Base-by-base conservation (phyloP, 2,329 filamentous ascomycete genomes). In the Lecanicillium sp. region DNA sequence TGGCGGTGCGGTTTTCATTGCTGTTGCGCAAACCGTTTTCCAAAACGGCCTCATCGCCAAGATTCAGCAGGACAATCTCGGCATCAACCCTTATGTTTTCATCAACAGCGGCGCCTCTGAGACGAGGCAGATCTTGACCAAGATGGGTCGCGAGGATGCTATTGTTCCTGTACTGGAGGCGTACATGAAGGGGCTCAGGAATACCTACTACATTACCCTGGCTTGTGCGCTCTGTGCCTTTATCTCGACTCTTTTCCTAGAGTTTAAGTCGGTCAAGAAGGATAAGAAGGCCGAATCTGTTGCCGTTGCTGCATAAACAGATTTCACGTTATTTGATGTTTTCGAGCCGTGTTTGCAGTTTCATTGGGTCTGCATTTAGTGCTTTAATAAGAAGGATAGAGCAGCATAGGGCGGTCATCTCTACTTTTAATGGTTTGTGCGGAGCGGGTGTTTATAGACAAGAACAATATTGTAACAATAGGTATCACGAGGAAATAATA, bases 11-110 rank as follows among this genome's bases (percentile, higher is more conserved):
- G 56, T 71, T 28, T 68, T 68, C 42, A 51, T 64, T 30, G 58
- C 75, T 5, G 73, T 83, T 9, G 73, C 74, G 0, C 77, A 85
- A 54, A 75, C 78, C 15, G 68, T 83, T 33, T 84, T 85, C 61
- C 71, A 76, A 45, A 83, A 83, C 50, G 74, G 70, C 0, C 62
- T 85, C 14, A 60, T 76, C 33, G 55, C 65, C 4, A 64, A 71
- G 27, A 62, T 86, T 4, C 45, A 52, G n/a, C 42, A 50, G 3
- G 53, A 64, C 43, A 59, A 65, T 12, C 63, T 68, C 2, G 56
- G 57, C n/a, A 51, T 78, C n/a, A 59, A 71, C 28, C 58, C 68
- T 0, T 49, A 52, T 6, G 50, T 67, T 37, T 71, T 78, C 45
- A 65, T 75, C 51, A 64, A 71, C 50, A 68, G 63, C 35, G 73